Percentiles rank a stretch among this genome's conserved stretches.
Evolutionary conservation across 495 filamentous ascomycete species (phyloP).

Genomic region (Pseudoneurospora amorphoporcata): DNA sequence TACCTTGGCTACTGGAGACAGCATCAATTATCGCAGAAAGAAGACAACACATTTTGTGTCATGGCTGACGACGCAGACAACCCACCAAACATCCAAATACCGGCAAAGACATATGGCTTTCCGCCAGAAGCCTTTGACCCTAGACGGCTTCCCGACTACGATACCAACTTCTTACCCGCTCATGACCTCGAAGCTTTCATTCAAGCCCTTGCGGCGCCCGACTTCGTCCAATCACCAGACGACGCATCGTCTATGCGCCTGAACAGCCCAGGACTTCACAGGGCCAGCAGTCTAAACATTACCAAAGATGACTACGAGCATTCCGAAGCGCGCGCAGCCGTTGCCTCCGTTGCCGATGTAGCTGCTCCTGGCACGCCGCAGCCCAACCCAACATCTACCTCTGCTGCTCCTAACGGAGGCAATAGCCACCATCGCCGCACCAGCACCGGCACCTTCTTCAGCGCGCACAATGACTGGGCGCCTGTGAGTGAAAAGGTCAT

Average conservation of each 20-base stretch:
- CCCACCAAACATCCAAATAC: conserved; percentile 13
- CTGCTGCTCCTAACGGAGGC: background rate
- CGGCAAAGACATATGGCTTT: conserved; percentile 32
- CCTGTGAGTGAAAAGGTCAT: conserved; percentile 61
- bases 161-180: conserved; percentile 53
- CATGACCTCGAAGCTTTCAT: conserved; percentile 48
- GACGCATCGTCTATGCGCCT: conserved; percentile 23
- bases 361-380: background rate
- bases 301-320: conserved; percentile 6
- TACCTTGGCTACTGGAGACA: background rate
- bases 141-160: conserved; percentile 49
- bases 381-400: background rate
- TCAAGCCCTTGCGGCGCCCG: conserved; percentile 45
- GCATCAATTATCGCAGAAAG: background rate
- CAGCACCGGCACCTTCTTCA: conserved; percentile 42
- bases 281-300: conserved; percentile 12
- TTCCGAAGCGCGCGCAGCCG: conserved; percentile 10
- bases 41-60: background rate
- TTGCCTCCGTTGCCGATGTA: conserved; percentile 11
- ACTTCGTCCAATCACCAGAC: conserved; percentile 30
- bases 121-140: conserved; percentile 37
- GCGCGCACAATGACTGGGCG: conserved; percentile 77
- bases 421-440: conserved; percentile 3
- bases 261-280: conserved; percentile 14
- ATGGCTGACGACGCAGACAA: conserved; percentile 19